Base-by-base conservation (phyloP, 352 stramenopile species). In the Phytopythium montanum region DNA sequence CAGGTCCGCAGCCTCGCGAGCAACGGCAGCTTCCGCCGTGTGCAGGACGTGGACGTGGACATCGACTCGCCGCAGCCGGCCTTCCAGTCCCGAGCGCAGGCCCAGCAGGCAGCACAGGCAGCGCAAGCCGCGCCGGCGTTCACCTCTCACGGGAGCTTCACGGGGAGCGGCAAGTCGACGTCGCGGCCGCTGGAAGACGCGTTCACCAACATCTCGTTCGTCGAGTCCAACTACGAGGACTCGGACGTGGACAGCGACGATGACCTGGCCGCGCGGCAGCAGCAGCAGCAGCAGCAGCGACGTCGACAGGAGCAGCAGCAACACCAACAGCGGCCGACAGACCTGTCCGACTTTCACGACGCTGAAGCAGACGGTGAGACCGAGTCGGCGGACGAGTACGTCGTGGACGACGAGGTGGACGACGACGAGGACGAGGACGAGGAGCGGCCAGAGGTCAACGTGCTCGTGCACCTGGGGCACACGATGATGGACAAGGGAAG, bases 401-500 rank as follows among this genome's bases (percentile, higher is more conserved):
- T 51, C 26, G 36, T 46, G n/a, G 64, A 69, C 48, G 62, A 66
- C 41, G 66, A 80, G 52, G 73, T 62, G 21, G 79, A 88, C 38
- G 75, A 90, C 19, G 81, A 80, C 25, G 82, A 92, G 19, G 80
- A 75, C 5, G 75, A 81, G n/a, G 73, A 87, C 46, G 83, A 73
- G 45, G 68, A 73, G 28, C 59, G 88, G 44, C 81, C 82, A n/a
- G 86, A 95, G 69, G 78, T 95, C 39, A 78, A 92, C 57, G 85
- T 93, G 50, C 71, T 95, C 28, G 77, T 94, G 61, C 92, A 79
- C 45, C 68, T 95, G 19, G 86, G 86, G 1, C 64, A 90, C 28
- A 79, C 85, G 33, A 90, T 95, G 82, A 81, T 94, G 64, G 81
- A 92, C 63, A 91, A 92, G 52, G 86, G 86, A 21, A 88, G 80